These are phyloP conservation scores for Globisporangium carolinianum DNA, from an alignment of 352 stramenopile species.

Conservation along the genomic window DNA sequence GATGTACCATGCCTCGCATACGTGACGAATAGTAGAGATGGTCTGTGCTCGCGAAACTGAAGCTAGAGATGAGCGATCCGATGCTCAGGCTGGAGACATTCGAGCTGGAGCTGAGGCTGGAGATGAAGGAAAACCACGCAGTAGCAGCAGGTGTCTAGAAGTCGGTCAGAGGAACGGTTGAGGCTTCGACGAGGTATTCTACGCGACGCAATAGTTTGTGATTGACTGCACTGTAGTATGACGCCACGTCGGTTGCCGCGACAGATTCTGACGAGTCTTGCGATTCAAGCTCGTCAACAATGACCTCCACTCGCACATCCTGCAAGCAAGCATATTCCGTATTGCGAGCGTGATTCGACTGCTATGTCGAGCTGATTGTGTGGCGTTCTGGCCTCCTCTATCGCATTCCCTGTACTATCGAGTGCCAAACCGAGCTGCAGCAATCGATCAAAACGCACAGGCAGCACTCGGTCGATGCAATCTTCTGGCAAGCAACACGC, in stretches of 20 bases:
- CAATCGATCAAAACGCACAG: not conserved
- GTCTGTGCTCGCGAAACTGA: too few species aligned
- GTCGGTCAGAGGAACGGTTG: not conserved
- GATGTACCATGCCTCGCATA: too few species aligned
- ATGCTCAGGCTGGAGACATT: too few species aligned
- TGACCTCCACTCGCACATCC: not conserved
- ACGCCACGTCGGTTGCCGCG: not conserved
- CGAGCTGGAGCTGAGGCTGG: not conserved
- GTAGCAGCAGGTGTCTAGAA: not conserved
- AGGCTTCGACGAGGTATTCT: not conserved
- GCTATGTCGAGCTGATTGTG: not conserved
- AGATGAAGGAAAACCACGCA: not conserved
- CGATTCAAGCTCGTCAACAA: conserved; percentile 1
- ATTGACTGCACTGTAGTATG: not conserved
- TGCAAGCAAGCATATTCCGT: not conserved
- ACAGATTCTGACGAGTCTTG: not conserved
- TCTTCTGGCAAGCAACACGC: not conserved
- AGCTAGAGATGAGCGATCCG: too few species aligned
- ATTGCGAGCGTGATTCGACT: not conserved
- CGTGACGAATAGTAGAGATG: too few species aligned
- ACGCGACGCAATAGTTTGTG: not conserved
- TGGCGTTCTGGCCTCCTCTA: not conserved
- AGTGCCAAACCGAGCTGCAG: not conserved
- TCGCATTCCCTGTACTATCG: not conserved
- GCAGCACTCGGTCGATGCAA: not conserved